Conservation (phyloP, 805 yeast species). For the Saccharomycopsis lassenensis region DNA sequence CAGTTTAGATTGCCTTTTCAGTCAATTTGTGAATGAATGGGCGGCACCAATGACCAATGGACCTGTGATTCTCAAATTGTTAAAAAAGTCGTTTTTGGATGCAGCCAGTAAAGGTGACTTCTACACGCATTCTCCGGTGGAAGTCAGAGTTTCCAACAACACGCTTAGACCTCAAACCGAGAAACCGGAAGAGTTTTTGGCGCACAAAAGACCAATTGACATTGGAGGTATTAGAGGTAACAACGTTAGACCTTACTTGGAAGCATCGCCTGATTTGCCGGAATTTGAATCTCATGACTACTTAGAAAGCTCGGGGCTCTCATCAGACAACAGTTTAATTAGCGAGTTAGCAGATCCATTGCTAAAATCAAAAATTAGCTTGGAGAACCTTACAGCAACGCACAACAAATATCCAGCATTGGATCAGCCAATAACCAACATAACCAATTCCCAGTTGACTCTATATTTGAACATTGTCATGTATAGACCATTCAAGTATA, state of each 20-base stretch:
- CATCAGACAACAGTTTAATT: neutral
- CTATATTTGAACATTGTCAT: constrained; percentile 87
- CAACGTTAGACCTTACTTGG: constrained; percentile 68
- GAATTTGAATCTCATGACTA: neutral
- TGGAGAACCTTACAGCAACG: neutral
- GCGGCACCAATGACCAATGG: constrained; percentile 83
- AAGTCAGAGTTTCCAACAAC: constrained; percentile 86
- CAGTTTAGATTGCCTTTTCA: constrained; percentile 90
- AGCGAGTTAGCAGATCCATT: neutral
- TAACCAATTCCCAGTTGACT: constrained; percentile 69
- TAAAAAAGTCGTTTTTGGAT: constrained; percentile 46
- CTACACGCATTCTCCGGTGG: constrained; percentile 92
- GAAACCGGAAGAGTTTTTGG: constrained; percentile 22
- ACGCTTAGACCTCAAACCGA: constrained; percentile 27
- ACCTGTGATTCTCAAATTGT: constrained; percentile 52
- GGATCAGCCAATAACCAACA: constrained; percentile 31
- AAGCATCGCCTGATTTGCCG: constrained; percentile 58
- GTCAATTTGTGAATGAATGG: constrained; percentile 96
- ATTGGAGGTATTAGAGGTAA: constrained; percentile 80
- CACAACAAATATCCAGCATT: constrained; percentile 3
- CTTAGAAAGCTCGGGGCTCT: neutral
- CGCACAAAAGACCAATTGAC: constrained; percentile 25
- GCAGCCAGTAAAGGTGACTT: constrained; percentile 54
- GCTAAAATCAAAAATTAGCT: neutral
- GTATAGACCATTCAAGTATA: constrained; percentile 82